Conservation (phyloP, 768 basidiomycete species). For the Termitomyces sp. region DNA sequence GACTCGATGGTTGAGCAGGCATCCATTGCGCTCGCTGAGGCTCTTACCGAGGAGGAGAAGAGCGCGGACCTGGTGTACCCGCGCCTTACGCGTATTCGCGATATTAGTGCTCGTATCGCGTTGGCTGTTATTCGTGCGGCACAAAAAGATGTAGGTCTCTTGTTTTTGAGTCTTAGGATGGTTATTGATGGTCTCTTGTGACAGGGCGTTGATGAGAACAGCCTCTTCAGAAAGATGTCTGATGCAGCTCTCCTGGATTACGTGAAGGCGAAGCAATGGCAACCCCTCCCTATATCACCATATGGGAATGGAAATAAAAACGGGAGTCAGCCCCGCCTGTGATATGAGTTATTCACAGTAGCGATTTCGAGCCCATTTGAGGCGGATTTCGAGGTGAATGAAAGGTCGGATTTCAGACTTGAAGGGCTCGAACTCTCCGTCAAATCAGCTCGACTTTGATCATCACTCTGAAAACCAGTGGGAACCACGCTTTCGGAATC, state of each 20-base stretch:
- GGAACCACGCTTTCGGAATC: too few relatives aligned
- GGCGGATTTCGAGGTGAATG: too few relatives aligned
- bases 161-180: background rate
- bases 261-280: constrained; percentile 58
- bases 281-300: constrained; percentile 31
- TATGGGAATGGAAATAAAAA: constrained; percentile 6
- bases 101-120: constrained; percentile 63
- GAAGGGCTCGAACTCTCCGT: too few relatives aligned
- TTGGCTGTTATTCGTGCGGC: constrained; percentile 61
- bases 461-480: too few relatives aligned
- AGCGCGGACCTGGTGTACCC: constrained; percentile 64
- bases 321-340: constrained; percentile 28
- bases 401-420: too few relatives aligned
- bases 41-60: constrained; percentile 55
- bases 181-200: background rate
- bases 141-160: constrained; percentile 53
- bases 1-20: constrained; percentile 70
- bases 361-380: too few relatives aligned
- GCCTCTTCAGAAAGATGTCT: constrained; percentile 44
- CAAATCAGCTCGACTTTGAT: too few relatives aligned
- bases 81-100: constrained; percentile 61
- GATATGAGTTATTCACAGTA: too few relatives aligned
- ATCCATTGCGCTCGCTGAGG: constrained; percentile 57
- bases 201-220: constrained; percentile 46
- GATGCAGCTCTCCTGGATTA: constrained; percentile 48